A percentile compares a stretch with the other conserved stretches of the same genome.
Evolutionary conservation across 805 yeast species (phyloP).

Genomic region (Suhomyces sp.): DNA sequence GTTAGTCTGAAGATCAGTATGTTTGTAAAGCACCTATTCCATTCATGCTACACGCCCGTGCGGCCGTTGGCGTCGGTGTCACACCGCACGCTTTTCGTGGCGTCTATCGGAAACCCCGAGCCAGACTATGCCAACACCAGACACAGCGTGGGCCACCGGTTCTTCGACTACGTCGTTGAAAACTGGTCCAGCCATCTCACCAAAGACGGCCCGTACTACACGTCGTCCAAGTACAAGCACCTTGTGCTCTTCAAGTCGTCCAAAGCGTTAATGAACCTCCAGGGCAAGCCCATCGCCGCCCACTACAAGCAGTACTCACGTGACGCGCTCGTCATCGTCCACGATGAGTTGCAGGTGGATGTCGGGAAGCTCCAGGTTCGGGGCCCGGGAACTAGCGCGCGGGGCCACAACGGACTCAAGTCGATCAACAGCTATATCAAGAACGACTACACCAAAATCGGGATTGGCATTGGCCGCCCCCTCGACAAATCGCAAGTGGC

Average conservation of each 20-base stretch:
- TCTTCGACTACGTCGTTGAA: slow-evolving; percentile 33
- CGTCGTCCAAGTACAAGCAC: slow-evolving; percentile 8
- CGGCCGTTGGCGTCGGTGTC: slow-evolving; percentile 1
- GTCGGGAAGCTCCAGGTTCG: slow-evolving; percentile 67
- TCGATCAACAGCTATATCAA: slow-evolving; percentile 51
- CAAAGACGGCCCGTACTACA: slow-evolving; percentile 7
- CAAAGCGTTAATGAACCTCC: slow-evolving; percentile 64
- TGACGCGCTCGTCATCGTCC: slow-evolving; percentile 52
- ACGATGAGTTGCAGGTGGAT: slow-evolving; percentile 72
- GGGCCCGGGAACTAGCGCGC: slow-evolving; percentile 54
- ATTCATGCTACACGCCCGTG: slow-evolving; percentile 5
- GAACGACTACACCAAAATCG: slow-evolving; percentile 57
- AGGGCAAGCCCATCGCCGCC: slow-evolving; percentile 56
- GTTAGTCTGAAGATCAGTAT: neutral
- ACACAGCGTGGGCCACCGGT: slow-evolving; percentile 74
- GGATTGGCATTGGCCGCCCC: slow-evolving; percentile 78
- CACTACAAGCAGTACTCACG: slow-evolving; percentile 45
- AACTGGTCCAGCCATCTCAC: slow-evolving; percentile 21
- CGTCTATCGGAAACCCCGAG: slow-evolving; percentile 79
- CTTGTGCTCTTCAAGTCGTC: slow-evolving; percentile 47
- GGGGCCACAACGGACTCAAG: slow-evolving; percentile 85
- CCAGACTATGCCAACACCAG: slow-evolving; percentile 57
- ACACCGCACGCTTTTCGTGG: slow-evolving; percentile 25
- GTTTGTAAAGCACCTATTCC: slow-evolving; percentile 7
- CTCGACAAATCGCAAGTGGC: slow-evolving; percentile 48